Base-by-base conservation (phyloP, 306 rosid genomes). In the Neltuma alba region DNA sequence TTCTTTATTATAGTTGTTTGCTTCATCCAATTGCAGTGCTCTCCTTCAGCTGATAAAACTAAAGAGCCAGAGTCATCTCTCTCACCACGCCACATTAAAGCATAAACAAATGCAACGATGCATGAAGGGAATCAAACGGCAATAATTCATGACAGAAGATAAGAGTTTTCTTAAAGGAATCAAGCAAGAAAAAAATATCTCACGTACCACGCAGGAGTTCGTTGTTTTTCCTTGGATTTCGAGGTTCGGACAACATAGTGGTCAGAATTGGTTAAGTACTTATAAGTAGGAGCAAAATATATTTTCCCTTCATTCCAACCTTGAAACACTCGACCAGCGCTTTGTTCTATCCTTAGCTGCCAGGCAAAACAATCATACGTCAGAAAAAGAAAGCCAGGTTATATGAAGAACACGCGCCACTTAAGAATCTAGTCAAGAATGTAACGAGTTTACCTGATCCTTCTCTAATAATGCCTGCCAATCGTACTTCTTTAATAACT, bases 171-270 rank as follows among this genome's bases (percentile, higher is more conserved):
- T 14, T 14, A 30, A 12, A 34, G 7, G 27, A 34, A 13, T 28
- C 20, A 28, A 27, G n/a, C 37, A 20, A 68, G 11, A 7, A 31
- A 54, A 62, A 64, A 8, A 37, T 8, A 84, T 67, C 87, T 76
- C n/a, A n/a, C n/a, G n/a, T 90, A 94, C 99, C 99, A 95, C 72
- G 99, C 99, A 8, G 99, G 99, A 42, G 96, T 91, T 15, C 99
- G 79, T 65, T 84, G 80, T 82, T 92, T 92, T 74, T 89, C 91
- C 83, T 82, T 87, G 37, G 92, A 91, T 38, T 89, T 88, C 21
- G 91, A 87, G 66, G 85, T 72, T 83, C 85, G 91, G 23, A 84
- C 87, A 47, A 85, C 99, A 58, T 92, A 93, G 74, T 88, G 83
- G 41, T 92, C 90, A 14, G 99, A 92, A 82, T 95, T 90, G 30